Conservation (phyloP, 2,329 filamentous ascomycete genomes). For the Neonectria neomacrospora region DNA sequence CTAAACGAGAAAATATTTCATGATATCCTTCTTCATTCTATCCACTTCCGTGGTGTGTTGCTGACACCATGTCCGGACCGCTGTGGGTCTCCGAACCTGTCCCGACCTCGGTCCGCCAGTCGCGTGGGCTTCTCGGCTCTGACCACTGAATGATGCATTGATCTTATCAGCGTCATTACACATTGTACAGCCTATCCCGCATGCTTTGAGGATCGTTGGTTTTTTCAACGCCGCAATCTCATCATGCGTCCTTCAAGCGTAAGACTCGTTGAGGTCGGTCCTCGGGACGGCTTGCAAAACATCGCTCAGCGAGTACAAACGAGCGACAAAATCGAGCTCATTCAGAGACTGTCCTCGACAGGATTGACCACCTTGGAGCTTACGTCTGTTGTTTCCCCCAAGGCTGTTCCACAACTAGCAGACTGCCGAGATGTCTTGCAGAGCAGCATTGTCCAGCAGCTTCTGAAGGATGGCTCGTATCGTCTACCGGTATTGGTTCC, state of each 20-base stretch:
- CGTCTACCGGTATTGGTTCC: conserved; percentile 56
- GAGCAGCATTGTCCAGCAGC: conserved; percentile 19
- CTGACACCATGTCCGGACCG: neutral
- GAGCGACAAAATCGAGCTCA: conserved; percentile 71
- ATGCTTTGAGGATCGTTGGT: neutral
- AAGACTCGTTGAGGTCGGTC: conserved; percentile 70
- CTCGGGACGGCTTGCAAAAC: conserved; percentile 76
- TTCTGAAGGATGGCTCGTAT: conserved; percentile 6
- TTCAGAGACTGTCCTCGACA: conserved; percentile 65
- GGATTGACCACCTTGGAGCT: conserved; percentile 72
- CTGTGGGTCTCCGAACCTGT: neutral
- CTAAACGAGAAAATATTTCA: neutral
- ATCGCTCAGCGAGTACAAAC: conserved; percentile 69
- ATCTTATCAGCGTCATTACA: neutral
- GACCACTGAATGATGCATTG: neutral
- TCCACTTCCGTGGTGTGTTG: neutral
- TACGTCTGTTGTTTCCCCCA: conserved; percentile 74
- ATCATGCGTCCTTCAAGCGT: conserved; percentile 2
- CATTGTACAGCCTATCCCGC: neutral
- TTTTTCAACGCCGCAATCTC: neutral
- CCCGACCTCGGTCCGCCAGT: neutral
- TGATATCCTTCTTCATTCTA: neutral
- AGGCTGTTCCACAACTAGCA: conserved; percentile 74
- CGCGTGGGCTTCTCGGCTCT: neutral
- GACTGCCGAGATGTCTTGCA: conserved; percentile 63